A percentile compares a stretch with the other conserved stretches of the same genome.
Conservation (phyloP, 176 grass and related monocot species). For the Oryza coarctata region DNA sequence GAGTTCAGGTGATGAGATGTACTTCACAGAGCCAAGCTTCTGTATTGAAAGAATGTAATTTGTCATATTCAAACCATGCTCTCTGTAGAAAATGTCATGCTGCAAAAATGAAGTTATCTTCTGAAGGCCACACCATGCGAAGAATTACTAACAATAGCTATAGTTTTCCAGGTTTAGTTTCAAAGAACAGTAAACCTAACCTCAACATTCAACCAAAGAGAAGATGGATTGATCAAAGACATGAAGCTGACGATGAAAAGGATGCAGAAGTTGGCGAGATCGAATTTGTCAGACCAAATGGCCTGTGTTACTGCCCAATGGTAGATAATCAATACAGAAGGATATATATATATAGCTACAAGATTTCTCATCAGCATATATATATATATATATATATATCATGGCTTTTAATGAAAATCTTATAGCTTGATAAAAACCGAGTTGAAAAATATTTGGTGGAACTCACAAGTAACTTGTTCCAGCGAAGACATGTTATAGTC, state of each 20-base stretch:
- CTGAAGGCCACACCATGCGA: background rate
- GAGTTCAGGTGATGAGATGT: conserved; percentile 82
- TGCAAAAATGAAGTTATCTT: conserved; percentile 34
- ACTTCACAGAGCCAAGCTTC: conserved; percentile 40
- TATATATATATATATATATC: background rate
- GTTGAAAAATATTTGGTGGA: background rate
- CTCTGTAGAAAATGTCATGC: conserved; percentile 58
- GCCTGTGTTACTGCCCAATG: conserved; percentile 64
- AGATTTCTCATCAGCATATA: background rate
- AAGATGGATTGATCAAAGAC: background rate
- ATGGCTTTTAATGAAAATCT: background rate
- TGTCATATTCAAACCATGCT: conserved; percentile 59
- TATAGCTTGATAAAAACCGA: no score
- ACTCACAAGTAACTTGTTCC: conserved; percentile 41
- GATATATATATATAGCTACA: background rate
- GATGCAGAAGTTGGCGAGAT: background rate
- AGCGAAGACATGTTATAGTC: conserved; percentile 51
- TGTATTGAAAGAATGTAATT: background rate
- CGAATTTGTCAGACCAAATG: conserved; percentile 50
- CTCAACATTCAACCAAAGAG: conserved; percentile 91
- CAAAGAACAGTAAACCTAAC: conserved; percentile 27
- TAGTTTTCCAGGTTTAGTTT: background rate
- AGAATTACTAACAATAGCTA: conserved; percentile 1
- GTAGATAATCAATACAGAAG: conserved; percentile 24
- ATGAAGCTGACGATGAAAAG: conserved; percentile 40